These are phyloP conservation scores for Ailanthus altissimus DNA, from an alignment of 345 rosid genomes.

Conservation along the genomic window DNA sequence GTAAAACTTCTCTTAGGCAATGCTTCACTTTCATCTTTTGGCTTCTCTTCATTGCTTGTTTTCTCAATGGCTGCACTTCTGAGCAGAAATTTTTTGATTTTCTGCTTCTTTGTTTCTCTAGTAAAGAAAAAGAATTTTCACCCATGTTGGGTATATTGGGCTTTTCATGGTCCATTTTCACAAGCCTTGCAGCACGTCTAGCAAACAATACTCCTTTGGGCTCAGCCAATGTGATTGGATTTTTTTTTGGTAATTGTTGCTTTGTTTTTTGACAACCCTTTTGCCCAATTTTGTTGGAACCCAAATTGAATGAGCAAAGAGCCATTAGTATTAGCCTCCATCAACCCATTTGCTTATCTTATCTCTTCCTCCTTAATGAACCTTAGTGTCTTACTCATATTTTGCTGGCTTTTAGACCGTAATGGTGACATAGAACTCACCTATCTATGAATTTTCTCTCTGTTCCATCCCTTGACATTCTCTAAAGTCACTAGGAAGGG, in stretches of 20 bases:
- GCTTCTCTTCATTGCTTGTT: conserved; percentile 18
- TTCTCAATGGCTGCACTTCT: conserved; percentile 22
- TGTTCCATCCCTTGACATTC: conserved; percentile 37
- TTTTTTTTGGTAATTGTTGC: too few species aligned
- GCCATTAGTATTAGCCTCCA: conserved; percentile 4
- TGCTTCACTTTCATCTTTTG: conserved; percentile 22
- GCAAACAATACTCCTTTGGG: conserved; percentile 38
- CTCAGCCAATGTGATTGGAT: conserved; percentile 18
- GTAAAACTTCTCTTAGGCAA: conserved; percentile 13
- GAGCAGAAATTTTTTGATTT: conserved; percentile 29
- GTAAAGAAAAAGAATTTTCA: background rate
- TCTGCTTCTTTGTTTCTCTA: conserved; percentile 30
- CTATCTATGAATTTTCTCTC: conserved; percentile 26
- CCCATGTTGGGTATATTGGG: conserved; percentile 6
- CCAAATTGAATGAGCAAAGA: background rate
- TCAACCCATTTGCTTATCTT: background rate
- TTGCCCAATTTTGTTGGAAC: background rate
- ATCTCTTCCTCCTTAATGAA: too few species aligned
- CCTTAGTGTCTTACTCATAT: background rate
- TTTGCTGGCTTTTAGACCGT: conserved; percentile 1
- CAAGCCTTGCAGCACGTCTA: conserved; percentile 28
- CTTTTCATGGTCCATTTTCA: conserved; percentile 17
- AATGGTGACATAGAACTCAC: conserved; percentile 39
- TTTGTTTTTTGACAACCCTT: background rate
- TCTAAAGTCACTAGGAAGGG: conserved; percentile 56